Conservation (phyloP, 805 yeast genomes). For the Clavispora asparagi region DNA sequence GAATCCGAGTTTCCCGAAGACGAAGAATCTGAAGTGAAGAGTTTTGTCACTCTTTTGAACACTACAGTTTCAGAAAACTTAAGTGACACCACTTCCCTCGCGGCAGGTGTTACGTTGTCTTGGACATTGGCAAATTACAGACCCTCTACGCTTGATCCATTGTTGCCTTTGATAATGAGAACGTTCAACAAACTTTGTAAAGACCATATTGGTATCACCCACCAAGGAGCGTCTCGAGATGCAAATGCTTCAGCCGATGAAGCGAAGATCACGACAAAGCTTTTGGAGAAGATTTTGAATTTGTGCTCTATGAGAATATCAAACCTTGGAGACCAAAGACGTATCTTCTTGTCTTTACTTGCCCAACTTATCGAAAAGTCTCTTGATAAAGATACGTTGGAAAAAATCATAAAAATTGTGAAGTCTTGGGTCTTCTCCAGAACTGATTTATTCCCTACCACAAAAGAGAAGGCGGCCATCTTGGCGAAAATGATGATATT, state of each 20-base stretch:
- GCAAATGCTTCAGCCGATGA: conserved; percentile 53
- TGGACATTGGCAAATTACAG: conserved; percentile 76
- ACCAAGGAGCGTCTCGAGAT: conserved; percentile 34
- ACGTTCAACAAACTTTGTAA: conserved; percentile 86
- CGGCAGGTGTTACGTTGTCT: conserved; percentile 79
- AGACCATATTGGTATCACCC: conserved; percentile 71
- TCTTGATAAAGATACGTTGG: conserved; percentile 66
- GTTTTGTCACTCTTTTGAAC: conserved; percentile 56
- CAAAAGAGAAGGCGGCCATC: conserved; percentile 93
- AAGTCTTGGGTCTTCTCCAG: conserved; percentile 86
- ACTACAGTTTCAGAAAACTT: conserved; percentile 77
- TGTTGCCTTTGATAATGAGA: conserved; percentile 74
- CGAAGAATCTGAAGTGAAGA: conserved; percentile 56
- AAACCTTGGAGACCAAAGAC: conserved; percentile 86
- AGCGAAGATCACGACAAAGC: conserved; percentile 70
- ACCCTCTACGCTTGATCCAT: conserved; percentile 69
- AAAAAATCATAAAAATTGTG: conserved; percentile 71
- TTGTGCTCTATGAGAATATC: conserved; percentile 78
- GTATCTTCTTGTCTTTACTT: conserved; percentile 77
- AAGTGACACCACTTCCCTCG: conserved; percentile 65
- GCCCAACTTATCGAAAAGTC: conserved; percentile 91
- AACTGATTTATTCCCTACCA: conserved; percentile 83
- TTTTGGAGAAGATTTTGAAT: conserved; percentile 71
- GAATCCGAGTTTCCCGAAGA: conserved; percentile 38
- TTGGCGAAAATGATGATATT: conserved; percentile 90